phyloP scores from a whole-genome alignment of 495 filamentous ascomycete genomes.

The Hypoxylon intermedium region DNA sequence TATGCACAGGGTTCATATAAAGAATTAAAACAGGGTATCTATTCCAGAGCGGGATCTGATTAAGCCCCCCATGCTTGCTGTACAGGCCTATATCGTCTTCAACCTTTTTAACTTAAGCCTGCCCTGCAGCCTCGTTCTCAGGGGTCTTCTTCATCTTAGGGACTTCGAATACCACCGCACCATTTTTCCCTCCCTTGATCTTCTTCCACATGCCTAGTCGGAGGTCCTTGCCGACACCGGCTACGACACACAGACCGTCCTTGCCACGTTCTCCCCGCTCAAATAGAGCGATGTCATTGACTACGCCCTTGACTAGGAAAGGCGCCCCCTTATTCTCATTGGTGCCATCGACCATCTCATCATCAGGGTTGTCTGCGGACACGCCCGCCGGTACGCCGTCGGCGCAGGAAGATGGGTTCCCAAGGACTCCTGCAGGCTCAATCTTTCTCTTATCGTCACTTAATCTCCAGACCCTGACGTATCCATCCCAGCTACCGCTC shows the following conservation, averaged over 20 bases:
- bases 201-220: slow-evolving; percentile 78
- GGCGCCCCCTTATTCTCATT: slow-evolving; percentile 14
- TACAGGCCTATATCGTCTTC: slow-evolving; percentile 15
- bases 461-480: slow-evolving; percentile 82
- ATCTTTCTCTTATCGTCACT: slow-evolving; percentile 83
- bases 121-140: slow-evolving; percentile 35
- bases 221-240: slow-evolving; percentile 84
- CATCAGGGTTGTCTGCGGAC: slow-evolving; percentile 8
- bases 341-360: slow-evolving; percentile 11
- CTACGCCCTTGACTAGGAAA: slow-evolving; percentile 67
- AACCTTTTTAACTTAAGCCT: slow-evolving; percentile 21
- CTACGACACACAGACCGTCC: slow-evolving; percentile 80
- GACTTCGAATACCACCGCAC: slow-evolving; percentile 81
- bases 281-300: slow-evolving; percentile 86
- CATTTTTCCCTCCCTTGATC: slow-evolving; percentile 70
- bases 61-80: slow-evolving; percentile 11
- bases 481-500: slow-evolving; percentile 93
- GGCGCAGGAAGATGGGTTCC: slow-evolving; percentile 35
- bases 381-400: slow-evolving; percentile 20
- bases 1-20: not conserved
- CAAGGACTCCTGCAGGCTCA: slow-evolving; percentile 72
- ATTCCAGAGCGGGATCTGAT: slow-evolving; percentile 29
- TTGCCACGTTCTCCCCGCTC: slow-evolving; percentile 74
- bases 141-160: slow-evolving; percentile 52
- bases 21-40: slow-evolving; percentile 34